Evolutionary conservation across 768 basidiomycete species (phyloP), one percentile per base, ranked within the genome.

Genomic region (Dacryopinax spathularia): DNA sequence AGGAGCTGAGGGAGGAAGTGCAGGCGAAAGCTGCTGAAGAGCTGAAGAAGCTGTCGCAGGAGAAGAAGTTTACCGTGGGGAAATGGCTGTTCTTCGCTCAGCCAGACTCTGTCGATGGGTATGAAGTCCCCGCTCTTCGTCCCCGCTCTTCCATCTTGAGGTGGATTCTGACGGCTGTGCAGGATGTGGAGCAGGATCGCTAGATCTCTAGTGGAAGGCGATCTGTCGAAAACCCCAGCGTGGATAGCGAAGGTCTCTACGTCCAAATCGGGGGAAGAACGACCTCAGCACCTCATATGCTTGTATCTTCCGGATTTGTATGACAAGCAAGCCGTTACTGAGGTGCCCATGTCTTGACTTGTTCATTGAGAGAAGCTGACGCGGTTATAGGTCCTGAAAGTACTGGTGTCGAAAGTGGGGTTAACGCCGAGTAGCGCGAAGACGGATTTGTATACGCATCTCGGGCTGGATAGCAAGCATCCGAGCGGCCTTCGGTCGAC

Each of bases 21-120:
- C 87, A 88, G 75, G 73, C 75, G 1, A 80, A 84, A 63, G 82
- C 85, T 12, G 72, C 80, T 1, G 77, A 79, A 33, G 80, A 81
- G 65, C 75, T 89, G 16, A 83, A 82, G 66, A 79, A 80, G 2
- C 83, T 87, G 37, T 78, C 86, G n/a, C 67, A 75, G 25, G 79
- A 77, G 64, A 74, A 84, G 68, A 77, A 78, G 10, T 83, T 75
- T 65, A 77, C 84, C 0, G 72, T 70, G 33, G 88, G 88, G 29
- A 89, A 89, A 81, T 89, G 88, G 87, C 75, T 88, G 43, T 79
- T 84, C 22, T 88, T 88, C 68, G 82, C 81, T 0, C 74, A 83
- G 2, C 64, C 80, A 0, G 82, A 86, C 37, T 85, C 77, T 69
- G 79, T 88, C 0, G 86, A 89, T 68, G 67, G 66, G 78, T 89